phyloP scores from a whole-genome alignment of 2,329 filamentous ascomycete genomes.

The Sporothrix variecibatus region DNA sequence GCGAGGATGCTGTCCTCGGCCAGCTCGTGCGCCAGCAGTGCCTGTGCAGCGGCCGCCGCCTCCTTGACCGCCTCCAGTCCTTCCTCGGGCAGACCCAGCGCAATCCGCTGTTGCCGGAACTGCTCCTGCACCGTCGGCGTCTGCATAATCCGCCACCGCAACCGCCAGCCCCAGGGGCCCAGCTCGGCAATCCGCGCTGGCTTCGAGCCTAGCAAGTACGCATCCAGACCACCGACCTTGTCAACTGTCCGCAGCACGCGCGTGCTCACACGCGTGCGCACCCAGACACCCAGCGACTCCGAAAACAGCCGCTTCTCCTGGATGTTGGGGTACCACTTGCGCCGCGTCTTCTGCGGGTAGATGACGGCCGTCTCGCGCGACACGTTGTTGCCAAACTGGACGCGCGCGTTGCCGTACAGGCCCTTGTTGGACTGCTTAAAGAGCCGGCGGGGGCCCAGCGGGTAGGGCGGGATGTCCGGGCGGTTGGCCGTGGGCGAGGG shows the following conservation, averaged over 20 bases:
- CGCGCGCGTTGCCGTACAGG: slow-evolving; percentile 68
- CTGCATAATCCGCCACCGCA: slow-evolving; percentile 90
- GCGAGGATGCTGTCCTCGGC: slow-evolving; percentile 34
- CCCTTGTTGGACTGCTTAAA: slow-evolving; percentile 82
- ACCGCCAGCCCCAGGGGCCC: slow-evolving; percentile 84
- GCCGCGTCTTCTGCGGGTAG: slow-evolving; percentile 59
- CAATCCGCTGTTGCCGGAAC: slow-evolving; percentile 65
- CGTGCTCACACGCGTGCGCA: slow-evolving; percentile 70
- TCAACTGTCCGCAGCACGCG: slow-evolving; percentile 73
- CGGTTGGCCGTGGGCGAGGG: slow-evolving; percentile 47
- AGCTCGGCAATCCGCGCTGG: slow-evolving; percentile 78
- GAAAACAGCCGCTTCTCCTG: slow-evolving; percentile 69
- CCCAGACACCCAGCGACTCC: slow-evolving; percentile 59
- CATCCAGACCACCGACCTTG: slow-evolving; percentile 85
- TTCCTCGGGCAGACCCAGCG: slow-evolving; percentile 63
- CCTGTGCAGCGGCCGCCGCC: slow-evolving; percentile 18
- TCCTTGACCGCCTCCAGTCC: slow-evolving; percentile 28
- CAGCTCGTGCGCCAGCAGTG: slow-evolving; percentile 26
- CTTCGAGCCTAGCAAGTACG: slow-evolving; percentile 84
- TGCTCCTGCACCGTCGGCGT: slow-evolving; percentile 64
- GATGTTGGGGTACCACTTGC: slow-evolving; percentile 76
- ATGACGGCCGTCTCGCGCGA: slow-evolving; percentile 62
- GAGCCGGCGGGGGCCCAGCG: slow-evolving; percentile 66
- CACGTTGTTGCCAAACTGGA: slow-evolving; percentile 79
- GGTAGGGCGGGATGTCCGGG: slow-evolving; percentile 62